Base-by-base conservation (phyloP, 164 flowering plant species). In the Umbellularia californica region DNA sequence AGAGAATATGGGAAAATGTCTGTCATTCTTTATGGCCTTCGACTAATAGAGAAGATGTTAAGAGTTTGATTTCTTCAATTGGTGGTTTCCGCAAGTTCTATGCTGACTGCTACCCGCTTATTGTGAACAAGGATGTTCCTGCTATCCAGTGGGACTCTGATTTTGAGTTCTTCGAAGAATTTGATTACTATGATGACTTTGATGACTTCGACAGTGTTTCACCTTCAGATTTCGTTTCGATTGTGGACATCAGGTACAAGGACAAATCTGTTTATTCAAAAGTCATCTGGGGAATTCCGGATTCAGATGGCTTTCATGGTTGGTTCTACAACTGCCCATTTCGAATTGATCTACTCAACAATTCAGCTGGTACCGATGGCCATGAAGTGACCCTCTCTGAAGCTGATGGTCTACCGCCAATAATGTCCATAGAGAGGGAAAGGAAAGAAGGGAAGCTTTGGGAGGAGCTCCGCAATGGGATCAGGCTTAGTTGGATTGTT, bases 361-460 rank as follows among this genome's bases (percentile, higher is more conserved):
- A 83, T 78, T 81, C 90, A 22, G 82, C 81, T 47, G 72, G 81
- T 58, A 87, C 86, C 50, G 88, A 88, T 69, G 82, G 81, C 66
- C 79, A 70, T 41, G 87, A 84, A 74, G 83, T 90, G 65, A 83
- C 81, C n/a, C 88, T 94, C 69, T 87, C 92, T 2, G 90, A 79
- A 27, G 81, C 85, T n/a, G 94, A 94, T 78, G 98, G 95, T 68
- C 79, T 94, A 69, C 92, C 97, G 7, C 81, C 87, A 23, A 75
- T 92, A 75, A 7, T 65, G 19, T 92, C 96, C 28, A 83, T 92
- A 75, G 96, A 90, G 72, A 88, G 75, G 74, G 98, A 94, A 69
- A 89, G 96, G 75, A 94, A 94, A 82, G 98, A 94, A 58, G 97
- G 98, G 25, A 92, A 87, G 83, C 88, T 94, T n/a, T 94, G 97